phyloP scores from a whole-genome alignment of 2,329 filamentous ascomycete species.

The Trichoderma sp. region DNA sequence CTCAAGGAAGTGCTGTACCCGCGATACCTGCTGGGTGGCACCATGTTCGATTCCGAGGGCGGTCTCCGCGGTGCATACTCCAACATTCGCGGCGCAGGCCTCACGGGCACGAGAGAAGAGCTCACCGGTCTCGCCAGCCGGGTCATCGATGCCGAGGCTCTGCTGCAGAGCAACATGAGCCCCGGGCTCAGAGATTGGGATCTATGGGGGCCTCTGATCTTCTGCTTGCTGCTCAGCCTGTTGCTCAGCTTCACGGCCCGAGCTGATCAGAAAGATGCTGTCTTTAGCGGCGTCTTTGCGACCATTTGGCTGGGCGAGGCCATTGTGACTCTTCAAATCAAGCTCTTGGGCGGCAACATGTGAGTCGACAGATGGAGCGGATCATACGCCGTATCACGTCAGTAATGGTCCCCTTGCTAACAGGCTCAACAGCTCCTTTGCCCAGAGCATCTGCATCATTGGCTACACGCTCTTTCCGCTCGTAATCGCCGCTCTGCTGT shows the following conservation, averaged over 20 bases:
- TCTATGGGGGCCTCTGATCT: constrained; percentile 94
- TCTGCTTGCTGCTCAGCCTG: constrained; percentile 85
- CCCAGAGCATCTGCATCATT: constrained; percentile 96
- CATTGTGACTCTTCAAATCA: constrained; percentile 97
- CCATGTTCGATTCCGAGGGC: constrained; percentile 60
- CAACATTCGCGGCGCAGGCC: constrained; percentile 60
- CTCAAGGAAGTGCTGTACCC: constrained; percentile 97
- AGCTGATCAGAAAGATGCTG: constrained; percentile 77
- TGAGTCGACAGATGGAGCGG: constrained; percentile 53
- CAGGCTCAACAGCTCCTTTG: constrained; percentile 73
- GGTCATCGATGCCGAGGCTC: constrained; percentile 64
- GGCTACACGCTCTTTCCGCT: constrained; percentile 97
- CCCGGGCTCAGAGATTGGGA: constrained; percentile 95
- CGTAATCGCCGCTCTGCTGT: constrained; percentile 88
- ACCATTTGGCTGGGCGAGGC: constrained; percentile 97
- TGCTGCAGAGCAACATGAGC: constrained; percentile 74
- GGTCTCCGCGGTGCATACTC: constrained; percentile 64
- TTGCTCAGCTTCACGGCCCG: constrained; percentile 82
- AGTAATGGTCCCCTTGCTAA: constrained; percentile 31
- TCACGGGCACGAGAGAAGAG: constrained; percentile 63
- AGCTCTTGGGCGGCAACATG: constrained; percentile 95
- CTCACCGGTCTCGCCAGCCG: constrained; percentile 62
- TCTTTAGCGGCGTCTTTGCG: constrained; percentile 95
- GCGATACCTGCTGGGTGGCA: constrained; percentile 80
- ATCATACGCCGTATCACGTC: too few relatives aligned